phyloP scores from a whole-genome alignment of 2,329 filamentous ascomycete species.

The Fusarium sp. region DNA sequence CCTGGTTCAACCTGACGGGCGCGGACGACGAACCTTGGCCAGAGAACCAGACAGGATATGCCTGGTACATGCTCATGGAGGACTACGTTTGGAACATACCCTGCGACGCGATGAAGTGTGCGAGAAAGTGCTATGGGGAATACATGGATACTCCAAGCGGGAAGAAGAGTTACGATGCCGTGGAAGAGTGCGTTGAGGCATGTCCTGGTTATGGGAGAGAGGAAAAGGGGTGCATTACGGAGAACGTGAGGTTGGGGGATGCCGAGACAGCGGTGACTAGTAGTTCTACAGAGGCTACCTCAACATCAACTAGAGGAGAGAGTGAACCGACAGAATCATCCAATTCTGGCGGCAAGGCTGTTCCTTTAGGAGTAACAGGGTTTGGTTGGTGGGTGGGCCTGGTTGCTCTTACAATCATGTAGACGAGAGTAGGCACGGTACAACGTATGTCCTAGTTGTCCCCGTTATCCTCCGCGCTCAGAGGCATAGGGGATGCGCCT shows the following conservation, averaged over 20 bases:
- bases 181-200: background rate
- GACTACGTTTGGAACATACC: background rate
- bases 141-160: background rate
- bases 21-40: background rate
- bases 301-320: background rate
- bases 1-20: background rate
- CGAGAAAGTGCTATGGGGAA: background rate
- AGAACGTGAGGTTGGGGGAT: background rate
- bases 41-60: background rate
- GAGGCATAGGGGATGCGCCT: too few relatives aligned
- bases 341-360: background rate
- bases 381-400: background rate
- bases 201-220: background rate
- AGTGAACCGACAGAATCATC: background rate
- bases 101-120: background rate
- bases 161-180: background rate
- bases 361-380: background rate
- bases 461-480: too few relatives aligned
- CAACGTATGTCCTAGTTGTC: too few relatives aligned
- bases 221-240: background rate
- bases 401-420: background rate
- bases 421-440: background rate
- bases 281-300: background rate
- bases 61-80: background rate
- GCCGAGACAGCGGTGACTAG: background rate